Conservation (phyloP, 495 filamentous ascomycete genomes). For the Penicillium goetzii region DNA sequence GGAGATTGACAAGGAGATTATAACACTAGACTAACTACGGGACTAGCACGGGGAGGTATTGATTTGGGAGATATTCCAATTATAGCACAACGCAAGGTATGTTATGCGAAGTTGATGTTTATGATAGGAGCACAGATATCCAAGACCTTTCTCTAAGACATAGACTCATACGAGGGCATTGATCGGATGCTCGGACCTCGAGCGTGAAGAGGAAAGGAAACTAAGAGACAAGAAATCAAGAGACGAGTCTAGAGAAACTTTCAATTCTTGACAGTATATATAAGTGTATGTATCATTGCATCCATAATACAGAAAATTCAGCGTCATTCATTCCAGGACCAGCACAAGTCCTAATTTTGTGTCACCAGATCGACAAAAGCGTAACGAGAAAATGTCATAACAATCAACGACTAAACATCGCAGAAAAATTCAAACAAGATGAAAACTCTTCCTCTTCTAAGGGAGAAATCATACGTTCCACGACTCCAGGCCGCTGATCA, state of each 20-base stretch:
- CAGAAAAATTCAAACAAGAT: constrained; percentile 4
- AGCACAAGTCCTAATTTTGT: constrained; percentile 22
- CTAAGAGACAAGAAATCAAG: too few species aligned
- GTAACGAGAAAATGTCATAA: constrained; percentile 17
- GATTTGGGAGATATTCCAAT: too few species aligned
- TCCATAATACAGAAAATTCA: constrained; percentile 30
- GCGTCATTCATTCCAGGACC: constrained; percentile 28
- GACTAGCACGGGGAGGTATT: too few species aligned
- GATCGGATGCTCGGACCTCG: too few species aligned
- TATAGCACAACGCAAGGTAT: too few species aligned
- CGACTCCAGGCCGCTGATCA: constrained; percentile 67
- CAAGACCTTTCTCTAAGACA: too few species aligned
- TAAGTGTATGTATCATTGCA: constrained; percentile 34
- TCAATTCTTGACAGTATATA: constrained; percentile 18
- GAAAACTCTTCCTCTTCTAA: not conserved
- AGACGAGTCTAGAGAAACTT: constrained; percentile 9
- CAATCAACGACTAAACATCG: not conserved
- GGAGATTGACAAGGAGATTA: too few species aligned
- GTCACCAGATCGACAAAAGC: constrained; percentile 11
- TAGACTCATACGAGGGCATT: too few species aligned
- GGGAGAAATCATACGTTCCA: constrained; percentile 57
- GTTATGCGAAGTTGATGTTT: too few species aligned
- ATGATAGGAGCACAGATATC: too few species aligned
- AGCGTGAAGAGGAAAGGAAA: too few species aligned
- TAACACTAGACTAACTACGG: too few species aligned